Conservation (phyloP, 2,329 filamentous ascomycete species). For the Botryosphaeria agaves region DNA sequence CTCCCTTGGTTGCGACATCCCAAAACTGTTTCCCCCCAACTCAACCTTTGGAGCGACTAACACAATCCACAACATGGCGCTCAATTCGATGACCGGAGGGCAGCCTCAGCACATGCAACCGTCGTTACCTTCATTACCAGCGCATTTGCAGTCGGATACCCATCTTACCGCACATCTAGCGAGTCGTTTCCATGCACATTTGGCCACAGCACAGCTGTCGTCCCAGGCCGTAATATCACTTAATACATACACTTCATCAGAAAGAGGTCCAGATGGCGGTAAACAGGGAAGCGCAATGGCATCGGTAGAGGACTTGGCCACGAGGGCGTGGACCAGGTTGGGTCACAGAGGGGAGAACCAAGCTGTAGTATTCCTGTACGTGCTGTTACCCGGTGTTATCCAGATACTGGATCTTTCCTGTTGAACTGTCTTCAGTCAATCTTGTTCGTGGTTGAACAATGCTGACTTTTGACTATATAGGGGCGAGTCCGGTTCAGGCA, state of each 20-base stretch:
- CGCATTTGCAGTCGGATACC: constrained; percentile 63
- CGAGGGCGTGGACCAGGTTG: constrained; percentile 67
- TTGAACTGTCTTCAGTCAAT: constrained; percentile 3
- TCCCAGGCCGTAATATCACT: constrained; percentile 82
- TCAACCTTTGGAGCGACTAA: too few relatives aligned
- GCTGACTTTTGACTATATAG: constrained; percentile 28
- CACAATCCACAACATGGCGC: constrained; percentile 48
- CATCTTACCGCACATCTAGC: constrained; percentile 69
- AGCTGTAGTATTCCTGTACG: constrained; percentile 81
- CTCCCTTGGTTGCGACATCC: too few relatives aligned
- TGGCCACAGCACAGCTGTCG: constrained; percentile 76
- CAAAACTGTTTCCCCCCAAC: too few relatives aligned
- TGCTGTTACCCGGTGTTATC: constrained; percentile 8
- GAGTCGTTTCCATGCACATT: constrained; percentile 77
- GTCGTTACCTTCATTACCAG: constrained; percentile 73
- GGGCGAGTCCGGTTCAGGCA: constrained; percentile 89
- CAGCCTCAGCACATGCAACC: constrained; percentile 53
- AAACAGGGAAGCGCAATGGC: constrained; percentile 86
- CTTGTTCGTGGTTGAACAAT: too few relatives aligned
- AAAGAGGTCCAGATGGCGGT: constrained; percentile 74
- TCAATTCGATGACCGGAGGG: constrained; percentile 26
- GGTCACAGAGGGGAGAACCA: constrained; percentile 87
- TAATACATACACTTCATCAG: constrained; percentile 85
- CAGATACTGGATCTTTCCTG: constrained; percentile 10
- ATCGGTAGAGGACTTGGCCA: constrained; percentile 81